These are phyloP conservation scores for Zygoascus biomembranicola DNA, from an alignment of 805 yeast genomes.

Conservation along the genomic window DNA sequence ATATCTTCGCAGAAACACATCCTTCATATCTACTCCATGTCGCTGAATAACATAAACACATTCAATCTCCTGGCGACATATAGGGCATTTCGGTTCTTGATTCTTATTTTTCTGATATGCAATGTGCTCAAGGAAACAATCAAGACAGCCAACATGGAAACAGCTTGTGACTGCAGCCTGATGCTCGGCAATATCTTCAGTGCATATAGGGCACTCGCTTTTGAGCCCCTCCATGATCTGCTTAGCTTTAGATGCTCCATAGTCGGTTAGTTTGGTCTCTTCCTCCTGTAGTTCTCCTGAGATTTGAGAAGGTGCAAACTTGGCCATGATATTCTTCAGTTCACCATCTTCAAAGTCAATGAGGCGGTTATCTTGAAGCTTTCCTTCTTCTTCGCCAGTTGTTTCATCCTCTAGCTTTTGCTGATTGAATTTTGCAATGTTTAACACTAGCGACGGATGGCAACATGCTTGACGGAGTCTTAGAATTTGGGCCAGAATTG, in stretches of 20 bases:
- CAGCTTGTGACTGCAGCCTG: slow-evolving; percentile 64
- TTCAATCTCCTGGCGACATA: slow-evolving; percentile 56
- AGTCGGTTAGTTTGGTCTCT: slow-evolving; percentile 11
- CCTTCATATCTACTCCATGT: slow-evolving; percentile 16
- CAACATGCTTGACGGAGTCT: slow-evolving; percentile 85
- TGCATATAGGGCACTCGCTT: slow-evolving; percentile 79
- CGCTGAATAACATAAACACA: slow-evolving; percentile 37
- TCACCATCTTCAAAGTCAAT: slow-evolving; percentile 22
- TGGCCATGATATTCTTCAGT: slow-evolving; percentile 14
- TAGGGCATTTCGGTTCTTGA: slow-evolving; percentile 56
- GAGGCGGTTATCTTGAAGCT: not conserved
- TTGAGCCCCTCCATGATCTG: slow-evolving; percentile 30
- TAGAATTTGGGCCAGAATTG: slow-evolving; percentile 73
- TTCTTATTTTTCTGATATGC: slow-evolving; percentile 50
- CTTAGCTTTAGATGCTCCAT: slow-evolving; percentile 22
- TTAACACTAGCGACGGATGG: slow-evolving; percentile 59
- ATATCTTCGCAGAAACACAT: slow-evolving; percentile 22
- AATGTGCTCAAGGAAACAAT: slow-evolving; percentile 67
- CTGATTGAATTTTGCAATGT: slow-evolving; percentile 8
- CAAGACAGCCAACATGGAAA: slow-evolving; percentile 70
- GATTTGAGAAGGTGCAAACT: slow-evolving; percentile 10
- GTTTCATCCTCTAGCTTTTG: slow-evolving; percentile 11
- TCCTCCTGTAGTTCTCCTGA: slow-evolving; percentile 4
- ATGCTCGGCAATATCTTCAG: slow-evolving; percentile 47
- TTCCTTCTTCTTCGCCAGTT: slow-evolving; percentile 8